Conservation (phyloP, 148 eudicot species). For the Chenopodium suecicum region DNA sequence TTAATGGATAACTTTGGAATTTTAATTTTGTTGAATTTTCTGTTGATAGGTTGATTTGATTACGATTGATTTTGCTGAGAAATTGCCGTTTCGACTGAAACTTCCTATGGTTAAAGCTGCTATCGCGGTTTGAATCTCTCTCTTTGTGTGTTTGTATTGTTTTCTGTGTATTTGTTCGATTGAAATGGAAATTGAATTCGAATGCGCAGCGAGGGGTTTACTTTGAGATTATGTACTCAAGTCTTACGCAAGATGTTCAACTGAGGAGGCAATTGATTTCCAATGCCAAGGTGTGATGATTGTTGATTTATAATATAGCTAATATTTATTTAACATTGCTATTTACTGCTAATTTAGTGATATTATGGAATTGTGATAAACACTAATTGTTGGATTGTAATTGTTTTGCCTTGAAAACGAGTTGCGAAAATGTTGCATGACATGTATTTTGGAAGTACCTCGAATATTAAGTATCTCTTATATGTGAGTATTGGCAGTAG, state of each 20-base stretch:
- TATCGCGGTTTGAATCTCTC: slow-evolving; percentile 51
- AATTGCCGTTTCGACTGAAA: slow-evolving; percentile 81
- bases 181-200: not conserved
- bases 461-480: not conserved
- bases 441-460: not conserved
- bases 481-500: not conserved
- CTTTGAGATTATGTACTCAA: slow-evolving; percentile 80
- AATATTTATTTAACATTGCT: not conserved
- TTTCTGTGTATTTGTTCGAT: not conserved
- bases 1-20: not conserved
- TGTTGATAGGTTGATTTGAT: slow-evolving; percentile 58
- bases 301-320: not conserved
- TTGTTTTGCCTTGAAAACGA: not conserved
- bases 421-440: not conserved
- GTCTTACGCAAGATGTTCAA: slow-evolving; percentile 62
- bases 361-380: not conserved
- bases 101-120: slow-evolving; percentile 71
- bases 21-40: not conserved
- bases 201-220: slow-evolving; percentile 74
- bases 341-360: not conserved
- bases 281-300: slow-evolving; percentile 62
- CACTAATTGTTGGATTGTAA: not conserved
- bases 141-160: not conserved
- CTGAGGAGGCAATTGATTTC: slow-evolving; percentile 66
- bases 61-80: slow-evolving; percentile 78